phyloP scores from a whole-genome alignment of 2,329 filamentous ascomycete genomes.

The Penicillium paneum region DNA sequence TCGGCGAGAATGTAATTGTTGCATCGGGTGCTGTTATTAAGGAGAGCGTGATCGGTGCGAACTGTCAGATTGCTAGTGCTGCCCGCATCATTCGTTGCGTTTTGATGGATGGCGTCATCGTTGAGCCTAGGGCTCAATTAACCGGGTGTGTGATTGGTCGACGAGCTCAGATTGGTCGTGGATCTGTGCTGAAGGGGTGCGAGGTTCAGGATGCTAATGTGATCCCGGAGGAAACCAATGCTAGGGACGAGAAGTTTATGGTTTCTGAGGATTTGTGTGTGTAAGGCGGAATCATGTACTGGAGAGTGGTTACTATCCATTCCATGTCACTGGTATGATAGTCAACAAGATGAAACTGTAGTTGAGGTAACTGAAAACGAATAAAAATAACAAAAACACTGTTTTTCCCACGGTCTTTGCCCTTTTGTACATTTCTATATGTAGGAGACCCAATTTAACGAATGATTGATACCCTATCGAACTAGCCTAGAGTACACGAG shows the following conservation, averaged over 20 bases:
- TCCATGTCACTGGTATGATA: background rate
- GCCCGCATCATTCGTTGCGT: slow-evolving; percentile 4
- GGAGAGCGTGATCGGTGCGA: slow-evolving; percentile 1
- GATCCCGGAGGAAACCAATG: background rate
- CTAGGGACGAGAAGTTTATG: background rate
- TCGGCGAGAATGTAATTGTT: slow-evolving; percentile 1
- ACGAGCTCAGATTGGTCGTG: background rate
- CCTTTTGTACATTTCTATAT: too few species aligned
- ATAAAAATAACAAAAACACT: too few species aligned
- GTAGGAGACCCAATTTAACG: too few species aligned
- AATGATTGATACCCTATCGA: too few species aligned
- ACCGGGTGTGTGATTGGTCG: slow-evolving; percentile 1
- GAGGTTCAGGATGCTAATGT: background rate
- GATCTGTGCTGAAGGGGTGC: background rate
- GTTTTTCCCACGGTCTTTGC: too few species aligned
- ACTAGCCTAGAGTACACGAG: too few species aligned
- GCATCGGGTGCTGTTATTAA: background rate
- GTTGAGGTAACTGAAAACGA: too few species aligned
- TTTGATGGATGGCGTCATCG: background rate
- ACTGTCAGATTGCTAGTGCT: background rate
- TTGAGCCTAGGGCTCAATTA: background rate
- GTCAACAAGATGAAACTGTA: background rate
- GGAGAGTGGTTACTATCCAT: background rate
- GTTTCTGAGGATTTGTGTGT: background rate
- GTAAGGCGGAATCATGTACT: background rate